Evolutionary conservation across 2,329 filamentous ascomycete genomes (phyloP).

Genomic region (Xylaria sp.): DNA sequence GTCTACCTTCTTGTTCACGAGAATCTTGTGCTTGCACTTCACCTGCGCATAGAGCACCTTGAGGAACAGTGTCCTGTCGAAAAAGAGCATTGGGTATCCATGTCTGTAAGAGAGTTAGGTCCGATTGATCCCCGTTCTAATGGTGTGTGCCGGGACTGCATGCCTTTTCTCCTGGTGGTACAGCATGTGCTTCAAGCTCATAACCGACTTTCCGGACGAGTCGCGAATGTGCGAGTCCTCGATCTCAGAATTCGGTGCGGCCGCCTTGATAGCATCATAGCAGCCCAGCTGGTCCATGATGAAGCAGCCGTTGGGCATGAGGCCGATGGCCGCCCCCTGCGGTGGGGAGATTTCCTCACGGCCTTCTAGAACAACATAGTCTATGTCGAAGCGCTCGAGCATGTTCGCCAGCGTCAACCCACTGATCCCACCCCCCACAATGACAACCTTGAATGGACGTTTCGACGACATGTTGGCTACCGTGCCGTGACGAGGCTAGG

Average conservation of each 20-base stretch:
- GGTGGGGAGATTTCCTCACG: constrained; percentile 38
- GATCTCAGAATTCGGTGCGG: constrained; percentile 18
- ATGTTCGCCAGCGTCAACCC: constrained; percentile 43
- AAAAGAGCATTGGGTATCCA: constrained; percentile 33
- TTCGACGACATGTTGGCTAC: constrained; percentile 2
- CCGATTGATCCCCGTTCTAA: neutral
- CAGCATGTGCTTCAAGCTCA: constrained; percentile 4
- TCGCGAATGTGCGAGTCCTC: constrained; percentile 1
- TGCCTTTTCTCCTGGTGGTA: constrained; percentile 6
- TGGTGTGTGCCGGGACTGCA: neutral
- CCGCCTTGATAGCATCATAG: constrained; percentile 26
- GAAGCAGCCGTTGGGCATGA: constrained; percentile 38
- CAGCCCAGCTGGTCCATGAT: constrained; percentile 48
- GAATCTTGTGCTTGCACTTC: constrained; percentile 32
- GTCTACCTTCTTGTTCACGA: constrained; percentile 28
- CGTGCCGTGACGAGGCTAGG: neutral
- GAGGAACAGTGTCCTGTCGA: constrained; percentile 35
- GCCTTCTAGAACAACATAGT: constrained; percentile 46
- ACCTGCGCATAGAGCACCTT: constrained; percentile 33
- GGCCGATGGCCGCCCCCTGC: constrained; percentile 44
- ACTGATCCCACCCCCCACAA: constrained; percentile 45
- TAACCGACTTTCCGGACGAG: constrained; percentile 15
- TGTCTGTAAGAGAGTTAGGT: constrained; percentile 21
- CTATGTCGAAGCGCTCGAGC: constrained; percentile 41
- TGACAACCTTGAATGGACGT: constrained; percentile 36